These are phyloP conservation scores for Fusarium tupiense DNA, from an alignment of 2,329 filamentous ascomycete genomes.

Conservation along the genomic window DNA sequence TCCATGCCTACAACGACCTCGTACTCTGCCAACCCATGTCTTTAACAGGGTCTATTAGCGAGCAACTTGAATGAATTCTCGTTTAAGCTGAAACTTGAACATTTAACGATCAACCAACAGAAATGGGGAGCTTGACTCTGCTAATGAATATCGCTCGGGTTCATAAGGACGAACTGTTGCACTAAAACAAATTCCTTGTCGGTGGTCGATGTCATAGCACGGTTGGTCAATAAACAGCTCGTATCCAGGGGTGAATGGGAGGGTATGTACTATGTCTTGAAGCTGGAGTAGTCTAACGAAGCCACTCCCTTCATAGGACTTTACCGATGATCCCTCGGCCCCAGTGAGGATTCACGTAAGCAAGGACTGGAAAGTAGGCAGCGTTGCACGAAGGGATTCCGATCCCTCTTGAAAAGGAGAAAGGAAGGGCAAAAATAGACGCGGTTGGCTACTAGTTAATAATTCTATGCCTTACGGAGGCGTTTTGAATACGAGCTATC, in stretches of 20 bases:
- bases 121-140: background rate
- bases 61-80: slow-evolving; percentile 14
- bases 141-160: slow-evolving; percentile 26
- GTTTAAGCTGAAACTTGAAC: slow-evolving; percentile 15
- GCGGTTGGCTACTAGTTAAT: background rate
- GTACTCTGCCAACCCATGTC: background rate
- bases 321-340: background rate
- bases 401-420: background rate
- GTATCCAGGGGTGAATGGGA: slow-evolving; percentile 3
- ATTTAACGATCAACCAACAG: background rate
- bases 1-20: background rate
- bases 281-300: slow-evolving; percentile 1
- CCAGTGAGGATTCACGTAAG: background rate
- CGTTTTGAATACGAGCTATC: slow-evolving; percentile 22
- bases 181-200: background rate
- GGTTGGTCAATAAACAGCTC: background rate
- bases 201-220: background rate
- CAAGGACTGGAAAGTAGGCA: background rate
- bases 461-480: background rate
- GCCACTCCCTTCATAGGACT: slow-evolving; percentile 18
- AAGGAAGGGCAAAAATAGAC: background rate
- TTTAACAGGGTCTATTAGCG: background rate
- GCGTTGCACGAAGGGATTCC: background rate
- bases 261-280: background rate
- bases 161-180: background rate